Base-by-base conservation (phyloP, 306 rosid genomes). In the Betula pendula region DNA sequence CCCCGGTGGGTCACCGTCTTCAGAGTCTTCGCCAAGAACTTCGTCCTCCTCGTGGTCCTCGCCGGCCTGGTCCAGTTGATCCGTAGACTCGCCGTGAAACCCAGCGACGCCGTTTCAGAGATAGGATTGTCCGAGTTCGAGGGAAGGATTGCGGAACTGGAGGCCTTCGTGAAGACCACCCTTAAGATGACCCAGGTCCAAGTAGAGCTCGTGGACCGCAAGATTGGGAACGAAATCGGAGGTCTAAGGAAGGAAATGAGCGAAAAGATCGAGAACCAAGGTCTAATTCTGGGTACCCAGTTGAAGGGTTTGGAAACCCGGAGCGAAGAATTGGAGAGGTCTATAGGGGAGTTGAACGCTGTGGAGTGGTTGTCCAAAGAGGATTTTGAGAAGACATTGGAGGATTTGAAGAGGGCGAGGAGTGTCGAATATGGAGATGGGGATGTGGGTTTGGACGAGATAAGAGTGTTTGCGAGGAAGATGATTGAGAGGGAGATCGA, bases 191-290 rank as follows among this genome's bases (percentile, higher is more conserved):
- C 88, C 17, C 97, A 92, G 85, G 87, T 91, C 67, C 97, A 91
- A 51, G 96, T 96, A 4, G 98, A 93, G 62, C 92, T 90, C 3
- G 87, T 91, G 66, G 95, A 91, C 72, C 91, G 88, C 76, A 93
- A 92, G 85, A 85, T 94, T 10, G 95, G 82, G 70, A 78, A 75
- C 31, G 88, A 84, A 82, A 85, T 91, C 12, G 89, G 86, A 13
- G 96, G 85, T 47, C 77, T 94, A 69, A 90, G 88, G 80, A 84
- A 75, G 81, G 97, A 92, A 38, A 49, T 90, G 38, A 79, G 55
- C 51, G 77, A 63, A 74, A 89, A 72, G 84, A 86, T 94, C 70
- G 89, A 90, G 52, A 89, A 82, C 8, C 82, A 86, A 75, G 86
- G 89, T 9, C 80, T 72, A 19, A 68, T 80, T 62, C 83, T 84